Evolutionary conservation across 441 rosid species (phyloP), one percentile per base, ranked within the genome.

Genomic region (Bocquillonia castaneifolia): DNA sequence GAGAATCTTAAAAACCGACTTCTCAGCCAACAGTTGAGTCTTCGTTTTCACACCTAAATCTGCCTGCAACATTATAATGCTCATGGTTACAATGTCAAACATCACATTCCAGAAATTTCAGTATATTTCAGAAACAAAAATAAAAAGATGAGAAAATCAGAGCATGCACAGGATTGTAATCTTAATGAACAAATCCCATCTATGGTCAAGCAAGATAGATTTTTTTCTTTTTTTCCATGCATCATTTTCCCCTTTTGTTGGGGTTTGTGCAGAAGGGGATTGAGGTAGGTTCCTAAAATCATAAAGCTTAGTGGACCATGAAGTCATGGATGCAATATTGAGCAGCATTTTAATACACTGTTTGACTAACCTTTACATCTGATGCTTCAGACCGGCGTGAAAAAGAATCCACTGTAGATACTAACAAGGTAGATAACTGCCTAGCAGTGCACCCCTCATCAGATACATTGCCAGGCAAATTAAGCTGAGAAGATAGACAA

Each of bases 21-120:
- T 95, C 84, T 95, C 99, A 69, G 99, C 99, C 78, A 89, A 74
- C 71, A 95, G 93, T 74, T 95, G 99, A 57, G 99, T 89, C 89
- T 95, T 95, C 52, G 98, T 95, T 89, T 95, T 95, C 68, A 92
- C 91, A 66, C 99, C 98, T 65, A 92, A 79, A 76, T 95, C 98
- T 56, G 87, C 94, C 99, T 95, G 96, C 83, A 75, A 71, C 28
- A 67, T 61, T 31, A 7, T 37, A 54, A 14, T 15, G 42, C 12
- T 6, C 36, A 66, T 48, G 18, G 23, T 66, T 42, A 63, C 6
- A 58, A 58, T 12, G 44, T 42, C 20, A 5, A 3, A 6, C 5
- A 7, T 52, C 39, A 29, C 17, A 5, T 40, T 20, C 54, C 31
- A 60, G 6, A 26, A 20, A 10, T 39, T 28, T 15, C 5, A 13